Conservation (phyloP, 768 basidiomycete genomes). For the Sporobolomyces phaffii region DNA sequence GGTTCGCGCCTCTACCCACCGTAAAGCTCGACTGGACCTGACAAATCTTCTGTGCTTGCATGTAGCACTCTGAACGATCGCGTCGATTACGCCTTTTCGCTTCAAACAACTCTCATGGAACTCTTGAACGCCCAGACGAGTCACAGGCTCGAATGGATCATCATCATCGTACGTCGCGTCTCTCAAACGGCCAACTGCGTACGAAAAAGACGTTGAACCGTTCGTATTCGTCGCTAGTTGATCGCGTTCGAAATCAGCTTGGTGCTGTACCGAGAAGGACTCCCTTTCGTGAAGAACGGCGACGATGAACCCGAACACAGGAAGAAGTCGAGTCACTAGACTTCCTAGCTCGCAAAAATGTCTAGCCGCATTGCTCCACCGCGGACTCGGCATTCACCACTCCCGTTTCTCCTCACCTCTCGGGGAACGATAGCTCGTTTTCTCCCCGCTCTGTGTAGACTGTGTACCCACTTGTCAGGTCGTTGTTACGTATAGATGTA, state of each 20-base stretch:
- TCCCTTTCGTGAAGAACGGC: slow-evolving; percentile 16
- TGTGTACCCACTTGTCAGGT: too few species aligned
- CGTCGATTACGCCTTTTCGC: slow-evolving; percentile 53
- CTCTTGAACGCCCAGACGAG: slow-evolving; percentile 86
- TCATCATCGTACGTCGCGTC: slow-evolving; percentile 81
- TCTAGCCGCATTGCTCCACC: too few species aligned
- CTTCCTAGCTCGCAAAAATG: too few species aligned
- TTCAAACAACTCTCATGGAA: slow-evolving; percentile 82
- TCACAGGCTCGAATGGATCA: slow-evolving; percentile 91
- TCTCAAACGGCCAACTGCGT: too few species aligned
- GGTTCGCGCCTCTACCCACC: background rate
- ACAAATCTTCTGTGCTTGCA: too few species aligned
- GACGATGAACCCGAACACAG: background rate
- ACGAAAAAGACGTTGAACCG: too few species aligned
- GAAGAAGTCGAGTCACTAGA: background rate
- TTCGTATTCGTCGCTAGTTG: slow-evolving; percentile 26
- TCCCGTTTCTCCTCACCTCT: too few species aligned
- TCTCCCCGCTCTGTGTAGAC: too few species aligned
- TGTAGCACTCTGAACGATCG: slow-evolving; percentile 29
- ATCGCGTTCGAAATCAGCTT: slow-evolving; percentile 37
- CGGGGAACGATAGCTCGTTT: too few species aligned
- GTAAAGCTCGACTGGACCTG: too few species aligned
- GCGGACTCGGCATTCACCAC: too few species aligned
- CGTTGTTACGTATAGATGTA: too few species aligned
- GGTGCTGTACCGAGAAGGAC: slow-evolving; percentile 35